Evolutionary conservation across 2,329 filamentous ascomycete species (phyloP).

Genomic region (Clonostachys solani): DNA sequence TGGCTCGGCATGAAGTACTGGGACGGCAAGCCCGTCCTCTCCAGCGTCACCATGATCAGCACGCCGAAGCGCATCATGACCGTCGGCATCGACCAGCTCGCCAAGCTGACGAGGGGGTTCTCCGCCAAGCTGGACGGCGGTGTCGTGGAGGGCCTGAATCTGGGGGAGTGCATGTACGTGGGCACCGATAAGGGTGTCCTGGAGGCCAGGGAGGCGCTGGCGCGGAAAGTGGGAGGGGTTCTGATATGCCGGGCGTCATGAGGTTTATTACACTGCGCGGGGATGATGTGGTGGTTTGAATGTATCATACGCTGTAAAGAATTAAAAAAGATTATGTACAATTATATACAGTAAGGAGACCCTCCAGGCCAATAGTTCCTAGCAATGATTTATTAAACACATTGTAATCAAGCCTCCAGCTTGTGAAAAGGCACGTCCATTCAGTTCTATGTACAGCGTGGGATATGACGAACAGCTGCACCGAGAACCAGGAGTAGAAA

Average conservation of each 20-base stretch:
- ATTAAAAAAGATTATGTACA: no score
- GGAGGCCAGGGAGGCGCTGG: constrained; percentile 78
- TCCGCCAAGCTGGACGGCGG: constrained; percentile 53
- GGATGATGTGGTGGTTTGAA: no score
- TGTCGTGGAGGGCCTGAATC: constrained; percentile 67
- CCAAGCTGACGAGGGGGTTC: constrained; percentile 64
- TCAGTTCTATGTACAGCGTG: no score
- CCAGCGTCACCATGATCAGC: constrained; percentile 60
- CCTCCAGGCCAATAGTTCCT: no score
- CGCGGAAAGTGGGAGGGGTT: constrained; percentile 75
- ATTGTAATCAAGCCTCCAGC: no score
- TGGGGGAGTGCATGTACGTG: constrained; percentile 82
- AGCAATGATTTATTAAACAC: no score
- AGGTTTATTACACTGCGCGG: constrained; percentile 4
- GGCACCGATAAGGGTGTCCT: constrained; percentile 73
- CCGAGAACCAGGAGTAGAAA: no score
- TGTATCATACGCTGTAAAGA: no score
- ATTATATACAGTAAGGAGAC: no score
- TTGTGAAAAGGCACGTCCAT: no score
- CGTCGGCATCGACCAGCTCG: constrained; percentile 58
- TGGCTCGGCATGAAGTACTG: constrained; percentile 93
- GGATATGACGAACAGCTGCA: no score
- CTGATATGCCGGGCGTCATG: constrained; percentile 66
- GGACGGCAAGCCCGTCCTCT: constrained; percentile 75
- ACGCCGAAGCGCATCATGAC: constrained; percentile 72